These are phyloP conservation scores for Pyricularia grisea DNA, from an alignment of 2,329 filamentous ascomycete genomes.

Conservation along the genomic window DNA sequence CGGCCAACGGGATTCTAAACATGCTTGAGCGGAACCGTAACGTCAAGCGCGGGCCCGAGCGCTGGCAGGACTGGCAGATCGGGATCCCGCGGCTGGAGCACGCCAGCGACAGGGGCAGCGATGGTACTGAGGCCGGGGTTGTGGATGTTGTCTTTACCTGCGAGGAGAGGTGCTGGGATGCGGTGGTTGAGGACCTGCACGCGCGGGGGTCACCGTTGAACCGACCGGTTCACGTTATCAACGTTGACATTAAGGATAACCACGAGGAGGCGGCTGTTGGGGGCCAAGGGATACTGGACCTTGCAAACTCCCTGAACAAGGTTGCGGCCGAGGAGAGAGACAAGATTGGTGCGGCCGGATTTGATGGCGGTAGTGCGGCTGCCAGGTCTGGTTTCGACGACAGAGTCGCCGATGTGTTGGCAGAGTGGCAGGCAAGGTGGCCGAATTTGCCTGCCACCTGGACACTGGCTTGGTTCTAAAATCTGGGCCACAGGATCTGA, in stretches of 20 bases:
- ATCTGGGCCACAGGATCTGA: neutral
- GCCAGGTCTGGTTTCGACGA: conserved; percentile 79
- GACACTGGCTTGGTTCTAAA: conserved; percentile 90
- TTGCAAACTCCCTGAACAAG: conserved; percentile 76
- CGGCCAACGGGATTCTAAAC: conserved; percentile 83
- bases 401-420: conserved; percentile 82
- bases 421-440: conserved; percentile 91
- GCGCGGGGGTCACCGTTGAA: conserved; percentile 81
- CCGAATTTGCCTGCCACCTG: conserved; percentile 84
- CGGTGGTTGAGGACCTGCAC: conserved; percentile 87
- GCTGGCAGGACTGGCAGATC: conserved; percentile 95
- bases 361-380: conserved; percentile 59
- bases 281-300: conserved; percentile 82
- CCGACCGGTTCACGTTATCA: conserved; percentile 92
- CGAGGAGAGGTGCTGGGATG: conserved; percentile 97
- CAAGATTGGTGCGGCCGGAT: conserved; percentile 50
- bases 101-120: conserved; percentile 63
- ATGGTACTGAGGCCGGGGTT: conserved; percentile 77
- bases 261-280: conserved; percentile 92
- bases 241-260: conserved; percentile 97
- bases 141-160: conserved; percentile 96
- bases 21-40: conserved; percentile 90
- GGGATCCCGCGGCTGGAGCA: conserved; percentile 76
- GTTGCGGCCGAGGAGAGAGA: conserved; percentile 71
- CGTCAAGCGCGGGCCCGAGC: conserved; percentile 91